Evolutionary conservation across 2,329 filamentous ascomycete genomes (phyloP).

Genomic region (Parascedosporium putredinis): DNA sequence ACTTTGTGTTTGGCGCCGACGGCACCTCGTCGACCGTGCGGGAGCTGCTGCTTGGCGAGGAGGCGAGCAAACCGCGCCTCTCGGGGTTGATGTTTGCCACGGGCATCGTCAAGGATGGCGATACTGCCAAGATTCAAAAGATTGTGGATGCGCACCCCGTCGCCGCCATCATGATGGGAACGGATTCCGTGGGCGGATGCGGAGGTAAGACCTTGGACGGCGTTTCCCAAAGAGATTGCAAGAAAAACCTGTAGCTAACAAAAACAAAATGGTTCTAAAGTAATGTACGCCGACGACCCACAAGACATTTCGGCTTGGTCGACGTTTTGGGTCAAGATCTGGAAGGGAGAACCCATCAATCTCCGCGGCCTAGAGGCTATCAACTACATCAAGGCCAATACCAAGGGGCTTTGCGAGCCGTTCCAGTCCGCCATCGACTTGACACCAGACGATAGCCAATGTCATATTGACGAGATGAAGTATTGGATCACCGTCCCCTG

Average conservation of each 20-base stretch:
- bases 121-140: conserved; percentile 16
- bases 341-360: conserved; percentile 16
- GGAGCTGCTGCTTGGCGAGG: conserved; percentile 18
- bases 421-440: conserved; percentile 24
- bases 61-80: conserved; percentile 13
- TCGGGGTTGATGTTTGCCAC: conserved; percentile 22
- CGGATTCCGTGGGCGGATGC: conserved; percentile 17
- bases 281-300: conserved; percentile 16
- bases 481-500: conserved; percentile 24
- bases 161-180: conserved; percentile 19
- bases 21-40: conserved; percentile 21
- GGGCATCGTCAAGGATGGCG: conserved; percentile 16
- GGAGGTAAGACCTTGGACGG: conserved; percentile 17
- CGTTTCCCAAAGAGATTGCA: too few relatives aligned
- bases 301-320: conserved; percentile 19
- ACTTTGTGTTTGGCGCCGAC: conserved; percentile 23
- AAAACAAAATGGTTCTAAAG: conserved; percentile 12
- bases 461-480: conserved; percentile 25
- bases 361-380: conserved; percentile 26
- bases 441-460: conserved; percentile 21
- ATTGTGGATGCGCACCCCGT: conserved; percentile 21
- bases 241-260: too few relatives aligned
- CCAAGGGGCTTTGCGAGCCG: conserved; percentile 17
- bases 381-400: conserved; percentile 17
- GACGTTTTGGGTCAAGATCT: conserved; percentile 26